Evolutionary conservation across 2,329 filamentous ascomycete genomes (phyloP), one percentile per base, ranked within the genome.

Genomic region (Xylariaceae sp.): DNA sequence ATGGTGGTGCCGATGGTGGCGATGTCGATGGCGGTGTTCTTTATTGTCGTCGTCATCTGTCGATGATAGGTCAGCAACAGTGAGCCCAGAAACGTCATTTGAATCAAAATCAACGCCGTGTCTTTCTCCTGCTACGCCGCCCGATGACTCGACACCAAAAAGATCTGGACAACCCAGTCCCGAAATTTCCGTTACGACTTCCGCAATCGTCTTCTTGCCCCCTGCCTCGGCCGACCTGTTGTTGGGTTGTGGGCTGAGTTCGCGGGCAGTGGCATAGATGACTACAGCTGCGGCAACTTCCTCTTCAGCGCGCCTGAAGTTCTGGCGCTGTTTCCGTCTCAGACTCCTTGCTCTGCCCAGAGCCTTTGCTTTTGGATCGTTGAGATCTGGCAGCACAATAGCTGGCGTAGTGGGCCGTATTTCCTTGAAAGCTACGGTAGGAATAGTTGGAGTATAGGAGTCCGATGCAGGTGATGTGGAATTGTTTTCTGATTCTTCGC

Each of bases 31-130:
- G 46, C 41, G 52, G 16, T 42, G 56, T 52, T 52, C 59, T 64
- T 69, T 58, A 60, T 63, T 59, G 64, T 73, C 59, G 55, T 75
- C 73, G 66, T 76, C 75, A n/a, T n/a, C n/a, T n/a, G n/a, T n/a
- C 79, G 69, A 67, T 65, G 69, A 74, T 61, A 73, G 68, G 75
- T 80, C 72, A 80, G 76, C 69, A 73, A 73, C 69, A 64, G 69
- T 67, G 66, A 71, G 63, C n/a, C n/a, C n/a, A 57, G 67, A 67
- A 54, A 64, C 60, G 52, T 69, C 64, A 55, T 63, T 55, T 55
- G 58, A 60, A 54, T 67, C 62, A 64, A 16, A 8, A 4, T 61
- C 58, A 54, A 56, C 59, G 52, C 58, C 55, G n/a, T n/a, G n/a
- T n/a, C n/a, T n/a, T 52, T 56, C 52, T 45, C 50, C 55, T 54